These are phyloP conservation scores for Globisporangium cederbergense DNA, from an alignment of 352 stramenopile species.

Conservation along the genomic window DNA sequence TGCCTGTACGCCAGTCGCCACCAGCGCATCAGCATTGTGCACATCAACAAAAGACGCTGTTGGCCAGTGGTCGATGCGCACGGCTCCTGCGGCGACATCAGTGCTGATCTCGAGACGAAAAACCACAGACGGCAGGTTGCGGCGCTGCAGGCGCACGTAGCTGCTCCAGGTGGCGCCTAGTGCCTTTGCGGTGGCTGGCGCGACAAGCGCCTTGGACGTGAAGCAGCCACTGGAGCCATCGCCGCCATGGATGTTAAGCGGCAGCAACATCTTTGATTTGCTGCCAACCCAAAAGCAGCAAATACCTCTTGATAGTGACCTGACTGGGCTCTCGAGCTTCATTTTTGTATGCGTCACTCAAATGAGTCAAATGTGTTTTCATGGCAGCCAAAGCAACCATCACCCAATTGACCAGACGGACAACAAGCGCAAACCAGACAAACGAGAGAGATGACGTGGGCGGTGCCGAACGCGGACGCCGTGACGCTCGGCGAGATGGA, in stretches of 20 bases:
- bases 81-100: conserved; percentile 3
- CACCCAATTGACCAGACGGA: no score
- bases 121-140: conserved; percentile 14
- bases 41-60: neutral
- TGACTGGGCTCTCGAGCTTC: no score
- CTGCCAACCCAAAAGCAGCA: neutral
- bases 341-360: no score
- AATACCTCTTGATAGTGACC: neutral
- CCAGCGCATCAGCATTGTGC: neutral
- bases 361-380: no score
- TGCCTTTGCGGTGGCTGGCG: conserved; percentile 16
- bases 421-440: neutral
- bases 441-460: conserved; percentile 45
- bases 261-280: conserved; percentile 21
- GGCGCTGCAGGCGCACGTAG: conserved; percentile 24
- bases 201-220: conserved; percentile 31
- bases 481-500: conserved; percentile 77
- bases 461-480: conserved; percentile 52
- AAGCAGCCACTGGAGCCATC: conserved; percentile 17
- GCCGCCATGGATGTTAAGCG: conserved; percentile 14
- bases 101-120: conserved; percentile 42
- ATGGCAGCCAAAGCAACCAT: no score
- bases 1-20: conserved; percentile 13
- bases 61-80: conserved; percentile 54
- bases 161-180: conserved; percentile 28